Percentiles rank a stretch among this genome's conserved stretches.
Evolutionary conservation across 2,329 filamentous ascomycete species (phyloP).

Genomic region (Stachybotrys chlorohalonatus): DNA sequence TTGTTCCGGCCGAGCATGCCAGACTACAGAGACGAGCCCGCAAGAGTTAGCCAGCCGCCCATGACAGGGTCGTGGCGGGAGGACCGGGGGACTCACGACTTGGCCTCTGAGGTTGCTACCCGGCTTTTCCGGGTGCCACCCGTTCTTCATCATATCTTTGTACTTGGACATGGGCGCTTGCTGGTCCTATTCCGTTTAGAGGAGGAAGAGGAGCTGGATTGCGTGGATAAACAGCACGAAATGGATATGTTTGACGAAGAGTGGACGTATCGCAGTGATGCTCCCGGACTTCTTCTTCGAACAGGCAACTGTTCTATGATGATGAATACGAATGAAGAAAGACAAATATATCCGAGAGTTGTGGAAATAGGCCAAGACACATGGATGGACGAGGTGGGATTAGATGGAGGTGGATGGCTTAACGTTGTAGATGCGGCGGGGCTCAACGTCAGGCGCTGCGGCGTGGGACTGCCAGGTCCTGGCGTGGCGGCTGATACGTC

Average conservation of each 20-base stretch:
- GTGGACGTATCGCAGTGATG: too few species aligned
- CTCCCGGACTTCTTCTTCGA: too few species aligned
- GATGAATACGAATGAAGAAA: too few species aligned
- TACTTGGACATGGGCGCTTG: slow-evolving; percentile 31
- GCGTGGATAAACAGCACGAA: neutral
- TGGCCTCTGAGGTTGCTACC: slow-evolving; percentile 26
- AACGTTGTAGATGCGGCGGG: neutral
- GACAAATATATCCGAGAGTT: too few species aligned
- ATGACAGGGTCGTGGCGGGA: slow-evolving; percentile 2
- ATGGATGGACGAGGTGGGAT: neutral
- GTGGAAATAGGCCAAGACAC: too few species aligned
- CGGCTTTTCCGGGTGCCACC: slow-evolving; percentile 41
- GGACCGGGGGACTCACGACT: slow-evolving; percentile 28
- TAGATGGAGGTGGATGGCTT: neutral
- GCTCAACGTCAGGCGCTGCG: neutral
- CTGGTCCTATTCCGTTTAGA: neutral
- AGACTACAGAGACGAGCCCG: slow-evolving; percentile 23
- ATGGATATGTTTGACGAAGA: too few species aligned
- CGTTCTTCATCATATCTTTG: slow-evolving; percentile 39
- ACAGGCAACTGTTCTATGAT: too few species aligned
- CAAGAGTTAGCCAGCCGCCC: neutral
- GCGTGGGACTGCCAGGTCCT: neutral
- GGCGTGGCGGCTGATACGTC: too few species aligned
- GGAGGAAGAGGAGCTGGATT: neutral
- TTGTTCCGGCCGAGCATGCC: slow-evolving; percentile 34